Evolutionary conservation across 73 alveolate species (phyloP).

Genomic region (Paramecium sonneborni): DNA sequence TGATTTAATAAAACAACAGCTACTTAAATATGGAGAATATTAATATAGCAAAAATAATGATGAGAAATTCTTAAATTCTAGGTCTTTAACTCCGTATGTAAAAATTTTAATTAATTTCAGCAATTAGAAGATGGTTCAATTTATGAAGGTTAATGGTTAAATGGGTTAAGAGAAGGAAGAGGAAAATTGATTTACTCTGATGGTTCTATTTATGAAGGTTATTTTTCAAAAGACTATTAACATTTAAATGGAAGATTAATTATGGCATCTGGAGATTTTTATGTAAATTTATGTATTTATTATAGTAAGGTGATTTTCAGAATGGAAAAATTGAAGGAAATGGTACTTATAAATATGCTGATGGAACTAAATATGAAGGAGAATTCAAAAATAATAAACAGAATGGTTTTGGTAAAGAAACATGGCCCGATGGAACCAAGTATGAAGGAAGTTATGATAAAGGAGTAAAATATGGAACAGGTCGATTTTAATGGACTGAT

Average conservation of each 20-base stretch:
- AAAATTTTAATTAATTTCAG: not conserved
- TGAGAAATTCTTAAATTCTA: not conserved
- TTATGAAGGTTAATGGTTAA: constrained; percentile 56
- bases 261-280: constrained; percentile 65
- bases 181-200: constrained; percentile 44
- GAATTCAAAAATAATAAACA: constrained; percentile 37
- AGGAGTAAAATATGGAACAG: constrained; percentile 64
- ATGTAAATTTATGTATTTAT: not conserved
- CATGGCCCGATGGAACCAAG: constrained; percentile 55
- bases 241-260: constrained; percentile 81
- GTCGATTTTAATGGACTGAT: constrained; percentile 69
- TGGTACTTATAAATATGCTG: constrained; percentile 66
- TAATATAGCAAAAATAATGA: not conserved
- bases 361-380: constrained; percentile 65
- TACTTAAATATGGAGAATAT: not conserved
- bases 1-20: not conserved
- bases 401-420: constrained; percentile 57
- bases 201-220: constrained; percentile 67
- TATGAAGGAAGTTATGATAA: constrained; percentile 47
- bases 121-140: constrained; percentile 3
- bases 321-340: constrained; percentile 73
- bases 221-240: constrained; percentile 72
- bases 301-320: constrained; percentile 66
- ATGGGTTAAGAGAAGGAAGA: constrained; percentile 59
- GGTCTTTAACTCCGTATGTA: not conserved